Evolutionary conservation across 140 eudicot genomes (phyloP).

Genomic region (Oenanthe javanica): DNA sequence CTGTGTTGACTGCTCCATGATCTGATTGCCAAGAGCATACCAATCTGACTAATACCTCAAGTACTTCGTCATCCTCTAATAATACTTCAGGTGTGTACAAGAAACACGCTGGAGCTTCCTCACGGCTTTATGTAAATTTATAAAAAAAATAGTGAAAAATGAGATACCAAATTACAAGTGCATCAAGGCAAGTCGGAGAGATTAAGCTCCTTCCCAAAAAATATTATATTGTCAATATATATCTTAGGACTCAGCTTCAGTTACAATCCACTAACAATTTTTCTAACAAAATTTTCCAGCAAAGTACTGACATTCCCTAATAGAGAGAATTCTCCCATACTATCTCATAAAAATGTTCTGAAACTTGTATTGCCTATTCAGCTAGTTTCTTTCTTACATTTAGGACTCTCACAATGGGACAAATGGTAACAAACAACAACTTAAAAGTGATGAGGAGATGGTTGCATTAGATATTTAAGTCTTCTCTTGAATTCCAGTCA

Average conservation of each 20-base stretch:
- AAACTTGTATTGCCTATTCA: background rate
- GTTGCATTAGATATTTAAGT: background rate
- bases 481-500: background rate
- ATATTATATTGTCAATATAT: background rate
- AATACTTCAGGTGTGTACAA: background rate
- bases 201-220: background rate
- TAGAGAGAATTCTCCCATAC: background rate
- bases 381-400: background rate
- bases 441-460: background rate
- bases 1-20: background rate
- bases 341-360: background rate
- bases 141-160: too few species aligned
- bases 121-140: too few species aligned
- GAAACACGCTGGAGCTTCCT: background rate
- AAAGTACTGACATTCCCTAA: background rate
- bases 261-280: background rate
- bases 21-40: background rate
- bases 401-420: background rate
- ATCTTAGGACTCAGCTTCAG: background rate
- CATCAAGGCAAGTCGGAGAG: background rate
- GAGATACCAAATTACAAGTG: background rate
- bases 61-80: too few species aligned
- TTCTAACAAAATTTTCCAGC: background rate
- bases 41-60: background rate
- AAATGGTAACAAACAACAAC: conserved; percentile 1